These are phyloP conservation scores for Amanita brunnescens DNA, from an alignment of 768 basidiomycete species.

Conservation along the genomic window DNA sequence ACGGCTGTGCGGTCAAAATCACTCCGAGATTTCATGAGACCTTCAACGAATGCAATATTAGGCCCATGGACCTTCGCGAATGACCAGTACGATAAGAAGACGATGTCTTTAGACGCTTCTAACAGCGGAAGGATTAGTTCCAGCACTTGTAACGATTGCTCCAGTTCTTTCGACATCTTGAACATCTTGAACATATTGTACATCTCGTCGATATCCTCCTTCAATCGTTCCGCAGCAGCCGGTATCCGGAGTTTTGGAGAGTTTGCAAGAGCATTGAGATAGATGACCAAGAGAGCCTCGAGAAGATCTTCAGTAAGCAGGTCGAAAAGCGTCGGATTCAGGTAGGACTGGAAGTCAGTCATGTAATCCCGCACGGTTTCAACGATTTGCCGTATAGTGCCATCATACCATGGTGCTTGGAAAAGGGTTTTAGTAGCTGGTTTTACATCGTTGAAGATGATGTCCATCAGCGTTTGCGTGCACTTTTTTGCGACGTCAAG, in stretches of 20 bases:
- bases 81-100: slow-evolving; percentile 87
- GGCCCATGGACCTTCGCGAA: slow-evolving; percentile 94
- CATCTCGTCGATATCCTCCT: slow-evolving; percentile 67
- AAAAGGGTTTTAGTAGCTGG: slow-evolving; percentile 81
- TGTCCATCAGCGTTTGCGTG: slow-evolving; percentile 87
- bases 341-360: slow-evolving; percentile 85
- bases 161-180: slow-evolving; percentile 73
- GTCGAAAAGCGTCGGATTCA: slow-evolving; percentile 87
- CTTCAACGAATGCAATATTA: slow-evolving; percentile 85
- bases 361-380: slow-evolving; percentile 97
- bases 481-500: slow-evolving; percentile 98
- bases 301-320: slow-evolving; percentile 88
- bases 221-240: slow-evolving; percentile 72
- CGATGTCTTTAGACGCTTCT: slow-evolving; percentile 80
- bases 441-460: slow-evolving; percentile 92
- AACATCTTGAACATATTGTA: slow-evolving; percentile 76
- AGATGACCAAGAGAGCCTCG: slow-evolving; percentile 82
- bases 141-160: slow-evolving; percentile 76
- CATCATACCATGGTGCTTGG: slow-evolving; percentile 84
- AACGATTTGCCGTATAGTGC: slow-evolving; percentile 78
- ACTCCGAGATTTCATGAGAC: slow-evolving; percentile 79
- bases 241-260: slow-evolving; percentile 85
- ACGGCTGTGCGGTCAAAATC: slow-evolving; percentile 87
- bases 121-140: slow-evolving; percentile 77
- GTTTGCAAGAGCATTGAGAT: slow-evolving; percentile 81